Conservation (phyloP, 805 yeast genomes). For the Nematodospora valgi region DNA sequence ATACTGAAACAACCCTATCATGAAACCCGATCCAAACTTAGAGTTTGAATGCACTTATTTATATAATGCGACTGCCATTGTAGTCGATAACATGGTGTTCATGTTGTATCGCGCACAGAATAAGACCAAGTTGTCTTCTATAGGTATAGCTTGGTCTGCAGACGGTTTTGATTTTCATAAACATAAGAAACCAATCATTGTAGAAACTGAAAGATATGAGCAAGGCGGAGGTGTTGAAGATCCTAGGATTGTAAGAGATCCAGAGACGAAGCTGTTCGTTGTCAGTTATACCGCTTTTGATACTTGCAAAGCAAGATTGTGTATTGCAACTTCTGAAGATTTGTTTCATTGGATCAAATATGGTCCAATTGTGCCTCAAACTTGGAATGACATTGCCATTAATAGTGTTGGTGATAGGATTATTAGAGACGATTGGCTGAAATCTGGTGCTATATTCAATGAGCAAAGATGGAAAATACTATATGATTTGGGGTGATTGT, state of each 20-base stretch:
- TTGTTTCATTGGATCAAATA: conserved; percentile 37
- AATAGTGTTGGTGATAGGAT: conserved; percentile 19
- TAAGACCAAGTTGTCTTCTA: conserved; percentile 25
- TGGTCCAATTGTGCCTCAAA: conserved; percentile 29
- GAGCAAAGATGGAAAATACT: conserved; percentile 34
- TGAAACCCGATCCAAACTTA: conserved; percentile 33
- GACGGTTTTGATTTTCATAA: conserved; percentile 35
- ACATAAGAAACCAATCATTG: conserved; percentile 28
- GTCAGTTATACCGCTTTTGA: conserved; percentile 43
- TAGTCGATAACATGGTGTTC: conserved; percentile 33
- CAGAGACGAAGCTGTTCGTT: conserved; percentile 29
- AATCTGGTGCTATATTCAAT: conserved; percentile 38
- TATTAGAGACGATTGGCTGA: conserved; percentile 37
- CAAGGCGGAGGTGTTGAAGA: conserved; percentile 41
- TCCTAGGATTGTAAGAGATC: conserved; percentile 40
- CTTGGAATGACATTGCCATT: conserved; percentile 33
- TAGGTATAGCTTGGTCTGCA: conserved; percentile 40
- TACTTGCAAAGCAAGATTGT: conserved; percentile 28
- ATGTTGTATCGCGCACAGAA: conserved; percentile 40
- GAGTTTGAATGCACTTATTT: conserved; percentile 38
- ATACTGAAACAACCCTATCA: conserved; percentile 35
- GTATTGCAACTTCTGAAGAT: conserved; percentile 37
- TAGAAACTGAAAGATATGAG: conserved; percentile 39
- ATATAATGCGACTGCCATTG: conserved; percentile 43
- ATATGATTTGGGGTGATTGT: conserved; percentile 45